phyloP scores from a whole-genome alignment of 352 stramenopile genomes.

The Pythium monospermum region DNA sequence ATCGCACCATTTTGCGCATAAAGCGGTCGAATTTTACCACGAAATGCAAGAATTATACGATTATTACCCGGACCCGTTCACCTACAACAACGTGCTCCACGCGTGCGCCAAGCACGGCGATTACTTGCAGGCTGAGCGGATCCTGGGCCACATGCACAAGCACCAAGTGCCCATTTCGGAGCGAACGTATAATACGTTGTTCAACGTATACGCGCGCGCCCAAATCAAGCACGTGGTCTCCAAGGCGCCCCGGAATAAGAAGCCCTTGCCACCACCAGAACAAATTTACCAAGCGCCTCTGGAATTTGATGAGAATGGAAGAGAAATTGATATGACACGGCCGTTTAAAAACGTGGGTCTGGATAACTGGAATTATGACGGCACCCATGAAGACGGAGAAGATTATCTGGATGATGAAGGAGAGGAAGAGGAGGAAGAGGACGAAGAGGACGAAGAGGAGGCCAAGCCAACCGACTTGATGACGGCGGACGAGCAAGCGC shows the following conservation, averaged over 20 bases:
- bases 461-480: constrained; percentile 24
- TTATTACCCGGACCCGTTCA: constrained; percentile 67
- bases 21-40: constrained; percentile 80
- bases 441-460: constrained; percentile 37
- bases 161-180: constrained; percentile 64
- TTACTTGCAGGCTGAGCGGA: constrained; percentile 66
- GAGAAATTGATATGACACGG: constrained; percentile 63
- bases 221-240: constrained; percentile 63
- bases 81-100: constrained; percentile 76
- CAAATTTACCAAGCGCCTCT: constrained; percentile 62
- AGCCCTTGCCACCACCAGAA: constrained; percentile 26
- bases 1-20: constrained; percentile 82
- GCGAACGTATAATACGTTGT: constrained; percentile 65
- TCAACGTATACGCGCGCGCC: constrained; percentile 77
- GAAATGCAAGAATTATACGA: constrained; percentile 87
- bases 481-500: constrained; percentile 25
- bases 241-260: constrained; percentile 61
- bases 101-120: constrained; percentile 76
- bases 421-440: constrained; percentile 22
- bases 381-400: constrained; percentile 47
- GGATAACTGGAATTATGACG: constrained; percentile 68
- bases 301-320: constrained; percentile 72
- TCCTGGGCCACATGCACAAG: constrained; percentile 63
- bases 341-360: constrained; percentile 58
- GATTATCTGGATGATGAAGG: constrained; percentile 36